Evolutionary conservation across 2,329 filamentous ascomycete genomes (phyloP).

Genomic region (Fusarium sp.): DNA sequence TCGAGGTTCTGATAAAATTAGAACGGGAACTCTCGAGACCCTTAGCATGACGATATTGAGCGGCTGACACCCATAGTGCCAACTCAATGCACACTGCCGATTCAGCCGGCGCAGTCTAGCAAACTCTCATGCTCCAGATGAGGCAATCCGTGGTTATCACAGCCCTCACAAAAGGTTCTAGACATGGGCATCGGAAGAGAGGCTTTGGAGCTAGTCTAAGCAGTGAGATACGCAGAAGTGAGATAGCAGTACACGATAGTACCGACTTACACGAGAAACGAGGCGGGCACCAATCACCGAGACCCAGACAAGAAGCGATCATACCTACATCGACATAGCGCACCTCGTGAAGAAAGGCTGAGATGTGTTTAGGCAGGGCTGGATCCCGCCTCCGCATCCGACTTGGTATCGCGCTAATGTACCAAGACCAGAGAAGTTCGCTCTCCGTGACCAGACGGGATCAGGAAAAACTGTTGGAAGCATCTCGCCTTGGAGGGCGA

Average conservation of each 20-base stretch:
- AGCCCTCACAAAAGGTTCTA: background rate
- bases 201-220: slow-evolving; percentile 13
- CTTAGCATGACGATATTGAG: slow-evolving; percentile 2
- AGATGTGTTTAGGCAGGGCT: slow-evolving; percentile 11
- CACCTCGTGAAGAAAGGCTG: slow-evolving; percentile 18
- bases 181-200: background rate
- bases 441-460: background rate
- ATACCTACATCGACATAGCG: slow-evolving; percentile 13
- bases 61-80: slow-evolving; percentile 14
- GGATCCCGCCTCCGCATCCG: background rate
- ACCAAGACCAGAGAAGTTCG: background rate
- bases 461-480: background rate
- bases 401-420: background rate
- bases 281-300: slow-evolving; percentile 41
- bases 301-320: background rate
- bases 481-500: background rate
- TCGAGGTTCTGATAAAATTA: slow-evolving; percentile 8
- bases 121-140: slow-evolving; percentile 14
- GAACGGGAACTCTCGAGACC: slow-evolving; percentile 12
- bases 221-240: slow-evolving; percentile 5
- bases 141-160: slow-evolving; percentile 15
- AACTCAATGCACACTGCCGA: slow-evolving; percentile 11
- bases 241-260: background rate
- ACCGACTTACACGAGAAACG: slow-evolving; percentile 1
- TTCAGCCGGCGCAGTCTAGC: slow-evolving; percentile 6